These are phyloP conservation scores for Phytophthora macrochlamydospora DNA, from an alignment of 352 stramenopile species.

Conservation along the genomic window DNA sequence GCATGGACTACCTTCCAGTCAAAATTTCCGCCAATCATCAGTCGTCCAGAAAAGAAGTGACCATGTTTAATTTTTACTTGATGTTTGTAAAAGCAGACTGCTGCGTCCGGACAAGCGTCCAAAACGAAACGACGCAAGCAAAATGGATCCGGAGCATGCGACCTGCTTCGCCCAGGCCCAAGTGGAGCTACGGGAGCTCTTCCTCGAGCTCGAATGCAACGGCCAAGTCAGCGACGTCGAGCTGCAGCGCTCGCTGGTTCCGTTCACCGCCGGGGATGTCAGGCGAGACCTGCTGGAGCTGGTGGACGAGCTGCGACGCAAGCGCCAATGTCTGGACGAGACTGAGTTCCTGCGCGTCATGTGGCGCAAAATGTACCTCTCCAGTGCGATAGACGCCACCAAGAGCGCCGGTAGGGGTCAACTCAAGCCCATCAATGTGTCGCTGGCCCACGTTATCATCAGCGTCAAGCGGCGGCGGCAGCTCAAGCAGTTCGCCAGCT, in stretches of 20 bases:
- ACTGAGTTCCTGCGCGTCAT: slow-evolving; percentile 66
- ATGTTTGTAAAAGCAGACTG: too few relatives aligned
- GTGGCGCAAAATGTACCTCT: slow-evolving; percentile 72
- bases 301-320: slow-evolving; percentile 52
- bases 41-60: too few relatives aligned
- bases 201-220: slow-evolving; percentile 57
- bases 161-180: slow-evolving; percentile 52
- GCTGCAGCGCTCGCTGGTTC: slow-evolving; percentile 53
- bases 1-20: background rate
- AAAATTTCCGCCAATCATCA: too few relatives aligned
- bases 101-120: too few relatives aligned
- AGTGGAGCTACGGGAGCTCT: slow-evolving; percentile 60
- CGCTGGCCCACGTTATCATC: slow-evolving; percentile 70
- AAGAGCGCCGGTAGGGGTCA: slow-evolving; percentile 17
- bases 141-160: slow-evolving; percentile 59
- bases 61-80: too few relatives aligned
- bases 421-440: slow-evolving; percentile 48
- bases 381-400: slow-evolving; percentile 42
- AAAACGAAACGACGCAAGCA: slow-evolving; percentile 24
- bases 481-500: slow-evolving; percentile 70
- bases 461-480: slow-evolving; percentile 71
- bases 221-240: slow-evolving; percentile 48
- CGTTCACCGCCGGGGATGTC: slow-evolving; percentile 65
- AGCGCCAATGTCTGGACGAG: slow-evolving; percentile 54
- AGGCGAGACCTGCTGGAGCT: slow-evolving; percentile 58